Base-by-base conservation (phyloP, 192 early-diverging fungal species). In the Blastocladiella britannica region DNA sequence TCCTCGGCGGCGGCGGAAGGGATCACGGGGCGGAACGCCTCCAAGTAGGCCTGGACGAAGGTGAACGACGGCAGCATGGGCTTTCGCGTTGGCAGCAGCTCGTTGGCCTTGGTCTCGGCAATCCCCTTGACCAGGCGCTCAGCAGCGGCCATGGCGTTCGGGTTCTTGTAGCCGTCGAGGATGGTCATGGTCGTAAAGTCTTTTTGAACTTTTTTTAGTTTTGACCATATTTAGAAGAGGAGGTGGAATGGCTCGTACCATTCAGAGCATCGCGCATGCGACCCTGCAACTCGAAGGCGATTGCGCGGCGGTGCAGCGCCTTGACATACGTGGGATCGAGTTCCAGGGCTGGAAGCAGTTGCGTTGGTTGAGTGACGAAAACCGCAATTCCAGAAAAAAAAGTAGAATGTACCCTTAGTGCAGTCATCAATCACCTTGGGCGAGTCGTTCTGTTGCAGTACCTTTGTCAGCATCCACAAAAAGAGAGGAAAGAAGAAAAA, bases 171-270 rank as follows among this genome's bases (percentile, higher is more conserved):
- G 43, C 87, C 85, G 54, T 93, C 93, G 8, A 98, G 72, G 61
- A 96, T 91, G 65, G 91, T 95, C 8, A 88, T 80, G 0, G 83
- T 84, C 5, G 89, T 93, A 58, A 82, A 92, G 65, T 95, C 89
- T 73, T 27, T 27, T n/a, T 6, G 18, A 5, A 37, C 0, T 61
- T 18, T 51, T 37, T 24, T 62, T 53, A 25, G 7, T 56, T 26
- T 61, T 1, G 63, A 70, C 78, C 74, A 62, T 78, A 72, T 70
- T 79, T 65, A 66, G 66, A 25, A 53, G 62, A 62, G 53, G 25
- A n/a, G 53, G 53, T 60, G 30, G n/a, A 24, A 61, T 23, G 57
- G 23, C 9, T 51, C 28, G 31, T 56, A 59, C 60, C 65, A 53
- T 83, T 80, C 52, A 87, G 62, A 53, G 83, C 70, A 25, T 76